Base-by-base conservation (phyloP, 2,329 filamentous ascomycete species). In the Setomelanomma holmii region DNA sequence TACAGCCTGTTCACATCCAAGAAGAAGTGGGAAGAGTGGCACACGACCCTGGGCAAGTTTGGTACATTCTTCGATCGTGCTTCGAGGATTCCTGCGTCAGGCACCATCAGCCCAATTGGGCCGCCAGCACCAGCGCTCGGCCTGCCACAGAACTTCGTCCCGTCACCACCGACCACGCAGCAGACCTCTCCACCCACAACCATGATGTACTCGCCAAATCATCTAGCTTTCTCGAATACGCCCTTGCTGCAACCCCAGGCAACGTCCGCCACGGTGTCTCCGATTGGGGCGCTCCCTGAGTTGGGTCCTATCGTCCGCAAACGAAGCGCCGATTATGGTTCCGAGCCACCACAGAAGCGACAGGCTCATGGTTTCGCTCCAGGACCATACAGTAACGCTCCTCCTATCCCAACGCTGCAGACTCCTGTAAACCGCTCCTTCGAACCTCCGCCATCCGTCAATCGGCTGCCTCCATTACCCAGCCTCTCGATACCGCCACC, bases 1-100 rank as follows among this genome's bases (percentile, higher is more conserved):
- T 99, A 98, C 76, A 92, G 91, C 65, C 80, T 99, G 6, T 87
- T 93, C 71, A 91, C 91, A 3, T 96, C 93, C 3, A 88, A 91
- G 69, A 83, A 86, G 46, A 86, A 96, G 72, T 99, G 95, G 95
- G 83, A 86, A 42, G 84, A 87, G 47, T 98, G 95, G 95, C 87
- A 97, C 67, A 79, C 82, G 56, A 92, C 92, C 73, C 80, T 98
- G 48, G 84, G 89, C 45, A 89, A 88, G 61, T 97, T 97, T 71
- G 87, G 88, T 60, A 86, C 88, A 45, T 97, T 92, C 76, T 92
- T 91, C 76, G 87, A 93, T 62, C 84, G 84, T 52, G 89, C 90
- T 23, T 83, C 82, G 14, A 76, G 76, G 46, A 68, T 78, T 39
- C 75, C 79, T 5, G 63, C 78, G 34, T 68, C 80, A 54, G 71